Evolutionary conservation across 2,329 filamentous ascomycete species (phyloP), one percentile per base, ranked within the genome.

Genomic region (Penicillium vulpinum): DNA sequence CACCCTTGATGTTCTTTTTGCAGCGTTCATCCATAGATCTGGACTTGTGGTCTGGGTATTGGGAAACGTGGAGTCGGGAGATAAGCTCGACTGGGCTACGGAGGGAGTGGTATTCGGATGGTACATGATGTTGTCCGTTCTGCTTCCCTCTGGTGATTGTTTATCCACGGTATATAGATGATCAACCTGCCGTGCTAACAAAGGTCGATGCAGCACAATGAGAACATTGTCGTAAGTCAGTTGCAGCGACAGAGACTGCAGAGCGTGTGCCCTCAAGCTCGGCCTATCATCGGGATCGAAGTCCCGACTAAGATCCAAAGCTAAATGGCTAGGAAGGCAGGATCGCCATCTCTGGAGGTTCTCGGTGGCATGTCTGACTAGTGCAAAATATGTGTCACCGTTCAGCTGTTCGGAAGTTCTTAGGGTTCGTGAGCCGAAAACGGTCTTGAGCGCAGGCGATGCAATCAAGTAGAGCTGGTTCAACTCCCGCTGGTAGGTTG

Each of bases 201-300:
- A 64, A 5, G 77, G 77, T n/a, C 76, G 73, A 58, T 78, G 73
- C 7, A 79, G 64, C 4, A 79, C 71, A 39, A 78, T 77, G 5
- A 77, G 63, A 5, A 78, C 60, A 51, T 77, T 78, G 57, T 79
- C 76, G 35, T 75, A 78, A 1, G 77, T 77, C 5, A 79, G 60
- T 41, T 78, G 73, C n/a, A 79, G 52, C 9, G 77, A 72, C n/a
- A 78, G 55, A 1, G 76, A 70, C 57, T 78, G 77, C 1, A 79
- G 52, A 5, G 66, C 62, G 40, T 67, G 54, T 15, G 63, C 62
- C 36, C 59, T 66, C 3, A 55, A 53, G 7, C 51, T 51, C 11
- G 53, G 28, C 2, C 46, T 31, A 6, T 56, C 50, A 26, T 55
- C 46, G 1, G 58, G 26, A 3, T 29, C n/a, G 10, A 67, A 62